Percentiles rank a stretch among this genome's conserved stretches.
Evolutionary conservation across 192 early-diverging fungal species (phyloP).

Genomic region (Entrophospora sp.): DNA sequence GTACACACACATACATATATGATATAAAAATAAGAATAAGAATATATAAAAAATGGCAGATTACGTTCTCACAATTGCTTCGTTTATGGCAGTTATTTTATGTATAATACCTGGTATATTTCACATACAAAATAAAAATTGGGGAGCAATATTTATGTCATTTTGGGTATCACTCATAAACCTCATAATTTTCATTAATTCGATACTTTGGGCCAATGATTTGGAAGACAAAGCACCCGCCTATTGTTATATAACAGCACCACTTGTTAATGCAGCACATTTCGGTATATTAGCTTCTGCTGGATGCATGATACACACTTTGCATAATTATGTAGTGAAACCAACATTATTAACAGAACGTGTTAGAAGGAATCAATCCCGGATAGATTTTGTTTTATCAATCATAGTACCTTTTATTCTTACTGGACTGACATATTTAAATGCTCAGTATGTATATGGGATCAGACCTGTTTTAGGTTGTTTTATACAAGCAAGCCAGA

Average conservation of each 20-base stretch:
- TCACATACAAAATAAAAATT: constrained; percentile 4
- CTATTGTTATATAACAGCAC: not conserved
- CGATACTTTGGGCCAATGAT: not conserved
- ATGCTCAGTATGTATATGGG: not conserved
- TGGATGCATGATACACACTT: not conserved
- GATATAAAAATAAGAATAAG: too few species aligned
- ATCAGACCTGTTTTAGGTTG: not conserved
- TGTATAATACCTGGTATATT: not conserved
- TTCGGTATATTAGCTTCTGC: not conserved
- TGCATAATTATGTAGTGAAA: not conserved
- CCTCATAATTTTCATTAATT: not conserved
- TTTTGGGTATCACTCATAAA: not conserved
- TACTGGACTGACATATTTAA: too few species aligned
- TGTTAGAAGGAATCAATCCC: not conserved
- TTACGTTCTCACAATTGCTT: not conserved
- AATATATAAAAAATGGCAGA: too few species aligned
- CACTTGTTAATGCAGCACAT: not conserved
- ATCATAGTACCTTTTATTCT: not conserved
- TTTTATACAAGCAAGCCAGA: not conserved
- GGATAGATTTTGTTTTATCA: not conserved
- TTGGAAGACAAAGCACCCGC: not conserved
- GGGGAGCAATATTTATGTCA: constrained; percentile 6
- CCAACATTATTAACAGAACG: not conserved
- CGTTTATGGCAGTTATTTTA: not conserved
- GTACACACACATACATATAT: too few species aligned